Conservation (phyloP, 73 alveolate genomes). For the Stentor roeselii region DNA sequence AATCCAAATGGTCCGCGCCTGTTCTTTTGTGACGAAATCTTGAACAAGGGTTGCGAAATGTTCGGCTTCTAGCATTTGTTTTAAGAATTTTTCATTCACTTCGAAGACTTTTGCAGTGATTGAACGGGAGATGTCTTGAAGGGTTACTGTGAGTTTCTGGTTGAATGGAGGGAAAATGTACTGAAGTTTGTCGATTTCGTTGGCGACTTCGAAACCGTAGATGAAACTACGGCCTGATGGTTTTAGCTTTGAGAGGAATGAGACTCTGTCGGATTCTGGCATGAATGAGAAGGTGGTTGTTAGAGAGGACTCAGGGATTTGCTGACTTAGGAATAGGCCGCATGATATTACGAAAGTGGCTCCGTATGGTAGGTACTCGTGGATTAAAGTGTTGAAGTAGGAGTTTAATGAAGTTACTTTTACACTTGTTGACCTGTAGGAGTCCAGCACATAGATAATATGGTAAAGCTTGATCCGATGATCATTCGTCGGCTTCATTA, state of each 20-base stretch:
- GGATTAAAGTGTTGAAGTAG: background rate
- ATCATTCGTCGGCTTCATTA: background rate
- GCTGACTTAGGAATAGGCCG: background rate
- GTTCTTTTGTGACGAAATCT: background rate
- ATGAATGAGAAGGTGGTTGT: background rate
- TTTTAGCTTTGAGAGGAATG: background rate
- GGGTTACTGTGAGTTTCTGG: background rate
- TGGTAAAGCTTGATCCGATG: background rate
- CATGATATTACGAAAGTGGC: background rate
- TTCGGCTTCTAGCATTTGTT: background rate
- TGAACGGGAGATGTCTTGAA: background rate
- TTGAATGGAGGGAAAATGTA: too few relatives aligned
- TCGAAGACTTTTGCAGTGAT: background rate
- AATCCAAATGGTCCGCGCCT: background rate
- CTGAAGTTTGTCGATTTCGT: background rate
- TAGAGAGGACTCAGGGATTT: background rate
- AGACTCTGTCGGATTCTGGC: background rate
- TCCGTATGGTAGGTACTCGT: slow-evolving; percentile 5
- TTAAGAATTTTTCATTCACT: background rate
- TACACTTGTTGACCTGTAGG: background rate
- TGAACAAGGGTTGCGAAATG: background rate
- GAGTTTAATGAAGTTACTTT: background rate
- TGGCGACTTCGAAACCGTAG: background rate
- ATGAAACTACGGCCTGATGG: background rate
- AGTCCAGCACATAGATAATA: background rate